These are phyloP conservation scores for Candida albicans DNA, from an alignment of 1,139 yeast species.

Conservation along the genomic window DNA sequence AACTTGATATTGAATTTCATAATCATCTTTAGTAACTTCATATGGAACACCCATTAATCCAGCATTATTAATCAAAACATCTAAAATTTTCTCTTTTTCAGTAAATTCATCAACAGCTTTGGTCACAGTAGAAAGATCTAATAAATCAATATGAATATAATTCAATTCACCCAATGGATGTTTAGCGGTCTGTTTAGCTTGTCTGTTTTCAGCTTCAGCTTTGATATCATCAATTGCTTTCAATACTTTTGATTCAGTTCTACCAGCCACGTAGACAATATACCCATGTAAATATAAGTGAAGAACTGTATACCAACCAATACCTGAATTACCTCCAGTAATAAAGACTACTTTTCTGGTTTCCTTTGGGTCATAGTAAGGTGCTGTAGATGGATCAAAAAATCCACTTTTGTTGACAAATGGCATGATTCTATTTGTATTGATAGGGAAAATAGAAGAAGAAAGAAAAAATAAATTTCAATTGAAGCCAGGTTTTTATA, in stretches of 20 bases:
- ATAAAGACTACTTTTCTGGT: slow-evolving; percentile 42
- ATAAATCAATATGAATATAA: slow-evolving; percentile 33
- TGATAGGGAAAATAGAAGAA: background rate
- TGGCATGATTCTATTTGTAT: background rate
- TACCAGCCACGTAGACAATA: slow-evolving; percentile 42
- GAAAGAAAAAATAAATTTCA: background rate
- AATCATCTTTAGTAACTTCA: slow-evolving; percentile 36
- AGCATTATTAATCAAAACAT: slow-evolving; percentile 42
- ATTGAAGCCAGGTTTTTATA: too few species aligned
- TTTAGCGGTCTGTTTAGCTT: slow-evolving; percentile 17
- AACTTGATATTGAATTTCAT: slow-evolving; percentile 45
- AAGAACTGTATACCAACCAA: slow-evolving; percentile 44
- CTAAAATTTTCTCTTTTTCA: slow-evolving; percentile 27
- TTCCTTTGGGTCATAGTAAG: slow-evolving; percentile 36
- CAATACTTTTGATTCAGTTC: slow-evolving; percentile 35
- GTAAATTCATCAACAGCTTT: slow-evolving; percentile 29
- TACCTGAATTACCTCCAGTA: slow-evolving; percentile 49
- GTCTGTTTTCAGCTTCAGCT: slow-evolving; percentile 21
- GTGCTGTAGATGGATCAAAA: slow-evolving; percentile 28
- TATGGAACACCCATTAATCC: slow-evolving; percentile 44
- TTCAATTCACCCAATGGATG: slow-evolving; percentile 29
- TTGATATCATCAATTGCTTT: slow-evolving; percentile 39
- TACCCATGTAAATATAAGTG: slow-evolving; percentile 47
- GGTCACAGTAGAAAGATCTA: slow-evolving; percentile 30
- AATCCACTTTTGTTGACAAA: slow-evolving; percentile 8